Conservation (phyloP, 2,329 filamentous ascomycete genomes). For the Dactylellina haptotyla region DNA sequence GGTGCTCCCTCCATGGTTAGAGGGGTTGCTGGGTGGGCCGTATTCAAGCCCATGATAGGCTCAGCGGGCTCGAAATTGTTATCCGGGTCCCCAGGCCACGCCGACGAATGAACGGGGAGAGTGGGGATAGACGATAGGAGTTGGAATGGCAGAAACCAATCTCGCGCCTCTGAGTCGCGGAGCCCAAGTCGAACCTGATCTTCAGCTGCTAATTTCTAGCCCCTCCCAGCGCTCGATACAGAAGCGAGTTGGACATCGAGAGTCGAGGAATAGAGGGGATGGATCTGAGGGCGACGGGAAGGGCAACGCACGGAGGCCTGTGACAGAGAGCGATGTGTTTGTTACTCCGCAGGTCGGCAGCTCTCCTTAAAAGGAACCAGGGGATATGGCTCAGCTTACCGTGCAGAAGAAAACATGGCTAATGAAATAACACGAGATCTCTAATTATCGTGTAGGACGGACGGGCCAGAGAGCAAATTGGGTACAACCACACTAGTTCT, state of each 20-base stretch:
- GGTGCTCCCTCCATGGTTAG: constrained; percentile 26
- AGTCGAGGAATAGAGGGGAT: constrained; percentile 26
- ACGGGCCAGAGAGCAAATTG: constrained; percentile 48
- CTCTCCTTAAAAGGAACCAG: constrained; percentile 34
- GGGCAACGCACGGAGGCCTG: constrained; percentile 25
- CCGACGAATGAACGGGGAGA: constrained; percentile 44
- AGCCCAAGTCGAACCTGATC: constrained; percentile 17
- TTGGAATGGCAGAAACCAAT: constrained; percentile 20
- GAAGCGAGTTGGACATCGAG: background rate
- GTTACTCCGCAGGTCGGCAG: constrained; percentile 37
- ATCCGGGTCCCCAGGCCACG: constrained; percentile 8
- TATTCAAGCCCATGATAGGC: constrained; percentile 46
- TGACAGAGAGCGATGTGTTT: constrained; percentile 50
- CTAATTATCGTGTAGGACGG: constrained; percentile 11
- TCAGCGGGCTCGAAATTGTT: constrained; percentile 38
- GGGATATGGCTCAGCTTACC: constrained; percentile 48
- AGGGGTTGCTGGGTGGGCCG: constrained; percentile 8
- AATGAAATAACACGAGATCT: background rate
- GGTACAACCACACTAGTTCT: constrained; percentile 50
- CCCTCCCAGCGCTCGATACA: background rate
- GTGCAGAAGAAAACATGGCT: constrained; percentile 26
- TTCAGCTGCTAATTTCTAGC: constrained; percentile 38
- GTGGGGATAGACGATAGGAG: background rate
- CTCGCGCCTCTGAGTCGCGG: constrained; percentile 19
- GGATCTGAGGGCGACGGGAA: background rate